phyloP scores from a whole-genome alignment of 495 filamentous ascomycete species.

The Talaromyces nanjingensis region DNA sequence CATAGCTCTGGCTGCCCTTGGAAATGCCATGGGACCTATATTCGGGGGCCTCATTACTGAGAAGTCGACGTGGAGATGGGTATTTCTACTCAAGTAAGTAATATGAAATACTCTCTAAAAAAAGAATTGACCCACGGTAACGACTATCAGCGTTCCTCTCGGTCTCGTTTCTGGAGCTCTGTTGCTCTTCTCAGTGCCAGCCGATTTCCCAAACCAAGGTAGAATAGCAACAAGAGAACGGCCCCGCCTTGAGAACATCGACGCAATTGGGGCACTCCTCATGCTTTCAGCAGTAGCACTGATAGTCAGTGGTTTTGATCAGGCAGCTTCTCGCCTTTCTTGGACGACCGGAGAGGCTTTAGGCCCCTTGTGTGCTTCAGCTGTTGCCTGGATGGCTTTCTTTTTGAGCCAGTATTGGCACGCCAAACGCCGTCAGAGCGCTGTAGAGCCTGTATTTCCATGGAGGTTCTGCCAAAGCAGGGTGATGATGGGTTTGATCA shows the following conservation, averaged over 20 bases:
- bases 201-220: neutral
- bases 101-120: neutral
- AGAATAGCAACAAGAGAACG: neutral
- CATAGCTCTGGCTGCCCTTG: constrained; percentile 15
- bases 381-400: neutral
- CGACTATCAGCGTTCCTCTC: neutral
- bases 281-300: neutral
- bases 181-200: neutral
- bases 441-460: neutral
- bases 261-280: neutral
- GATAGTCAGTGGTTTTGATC: neutral
- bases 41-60: constrained; percentile 33
- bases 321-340: neutral
- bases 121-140: neutral
- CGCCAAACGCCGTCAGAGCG: neutral
- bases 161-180: neutral
- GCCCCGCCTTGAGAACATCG: neutral
- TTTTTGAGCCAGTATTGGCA: neutral
- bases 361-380: neutral
- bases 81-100: constrained; percentile 32
- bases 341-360: neutral
- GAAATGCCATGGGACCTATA: constrained; percentile 33
- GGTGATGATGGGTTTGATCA: neutral
- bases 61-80: constrained; percentile 37
- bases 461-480: neutral